Evolutionary conservation across 2,329 filamentous ascomycete species (phyloP), one percentile per base, ranked within the genome.

Genomic region (Botrytis porri): DNA sequence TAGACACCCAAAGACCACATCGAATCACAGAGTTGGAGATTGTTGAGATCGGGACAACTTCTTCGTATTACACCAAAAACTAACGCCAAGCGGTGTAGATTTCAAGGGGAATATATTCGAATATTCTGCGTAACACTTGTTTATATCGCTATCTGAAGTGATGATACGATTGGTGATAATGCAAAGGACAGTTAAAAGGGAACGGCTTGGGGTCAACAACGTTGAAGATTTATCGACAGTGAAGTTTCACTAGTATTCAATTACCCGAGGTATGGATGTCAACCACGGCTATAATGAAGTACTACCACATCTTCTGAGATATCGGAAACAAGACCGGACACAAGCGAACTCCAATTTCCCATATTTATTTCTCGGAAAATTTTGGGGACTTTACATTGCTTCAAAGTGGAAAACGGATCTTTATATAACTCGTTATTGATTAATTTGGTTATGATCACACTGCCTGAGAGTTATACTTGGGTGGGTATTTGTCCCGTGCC

Each of bases 101-200:
- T 54, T 57, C 3, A 57, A 57, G n/a, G 5, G 14, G 18, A 16
- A 18, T 57, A 3, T 6, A 57, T 32, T 29, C 3, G 14, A 57
- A 3, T 29, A 3, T 8, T 57, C 2, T 18, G n/a, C 0, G 1
- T 4, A 32, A 18, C 14, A 18, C 14, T 18, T 29, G n/a, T 54
- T 3, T 57, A 29, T 0, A 29, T 54, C 10, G 32, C 18, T 4
- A 29, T 29, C n/a, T 32, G 3, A 29, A 29, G n/a, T 32, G n/a
- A 29, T 32, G 18, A 29, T 18, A 16, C 2, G 6, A 9, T 18
- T 18, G 18, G 14, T 8, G n/a, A 29, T 0, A 18, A 16, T 5
- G 3, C 51, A 12, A 18, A 18, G 7, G 14, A 9, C 0, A 9
- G 16, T 29, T 0, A 4, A 57, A 5, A 4, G 51, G 1, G 14